phyloP scores from a whole-genome alignment of 371 early-diverging fungal species.

The Zopfochytrium polystomum region DNA sequence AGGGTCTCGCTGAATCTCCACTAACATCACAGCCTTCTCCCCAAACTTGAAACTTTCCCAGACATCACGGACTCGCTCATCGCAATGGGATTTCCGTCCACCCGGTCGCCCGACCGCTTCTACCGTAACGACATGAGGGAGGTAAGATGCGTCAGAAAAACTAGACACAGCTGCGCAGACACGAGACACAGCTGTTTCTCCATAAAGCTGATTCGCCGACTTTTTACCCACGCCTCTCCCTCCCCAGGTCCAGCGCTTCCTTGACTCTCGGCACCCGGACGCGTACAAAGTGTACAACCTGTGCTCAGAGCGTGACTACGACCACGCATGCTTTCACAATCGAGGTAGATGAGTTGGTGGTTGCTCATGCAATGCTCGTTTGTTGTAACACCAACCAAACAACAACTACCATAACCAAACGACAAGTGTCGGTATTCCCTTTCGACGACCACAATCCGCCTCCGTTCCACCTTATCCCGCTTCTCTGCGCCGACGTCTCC shows the following conservation, averaged over 20 bases:
- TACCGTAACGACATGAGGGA: constrained; percentile 66
- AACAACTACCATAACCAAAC: neutral
- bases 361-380: too few species aligned
- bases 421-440: constrained; percentile 51
- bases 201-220: too few species aligned
- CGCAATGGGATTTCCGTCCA: constrained; percentile 70
- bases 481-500: constrained; percentile 59
- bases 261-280: constrained; percentile 53
- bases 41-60: constrained; percentile 9
- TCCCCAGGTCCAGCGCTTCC: constrained; percentile 53
- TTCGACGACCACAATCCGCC: constrained; percentile 71
- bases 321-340: constrained; percentile 21
- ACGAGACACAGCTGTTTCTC: too few species aligned
- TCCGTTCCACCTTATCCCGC: constrained; percentile 52
- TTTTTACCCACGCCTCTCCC: too few species aligned
- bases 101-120: constrained; percentile 55
- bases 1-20: constrained; percentile 26
- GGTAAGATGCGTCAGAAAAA: too few species aligned
- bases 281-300: constrained; percentile 71
- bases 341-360: constrained; percentile 26
- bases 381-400: neutral
- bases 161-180: too few species aligned
- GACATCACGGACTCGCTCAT: constrained; percentile 64
- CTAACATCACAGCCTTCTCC: neutral
- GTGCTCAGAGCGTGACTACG: constrained; percentile 42